Evolutionary conservation across 345 rosid genomes (phyloP).

Genomic region (Corchorus capsularis): DNA sequence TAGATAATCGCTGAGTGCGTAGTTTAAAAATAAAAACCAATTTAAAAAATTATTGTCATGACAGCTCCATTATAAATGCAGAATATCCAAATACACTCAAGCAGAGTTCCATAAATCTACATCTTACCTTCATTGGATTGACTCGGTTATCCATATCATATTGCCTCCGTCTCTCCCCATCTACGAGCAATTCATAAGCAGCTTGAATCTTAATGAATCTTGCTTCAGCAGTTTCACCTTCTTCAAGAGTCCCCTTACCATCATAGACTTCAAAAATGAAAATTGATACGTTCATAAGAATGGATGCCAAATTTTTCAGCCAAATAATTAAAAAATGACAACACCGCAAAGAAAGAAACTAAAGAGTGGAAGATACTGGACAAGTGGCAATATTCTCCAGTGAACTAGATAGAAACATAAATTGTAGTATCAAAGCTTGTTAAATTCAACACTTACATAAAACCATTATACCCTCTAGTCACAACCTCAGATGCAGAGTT

Average conservation of each 20-base stretch:
- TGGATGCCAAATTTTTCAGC: neutral
- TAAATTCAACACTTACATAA: slow-evolving; percentile 5
- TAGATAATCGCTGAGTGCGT: neutral
- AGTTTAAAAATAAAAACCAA: neutral
- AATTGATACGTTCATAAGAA: slow-evolving; percentile 23
- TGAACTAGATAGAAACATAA: neutral
- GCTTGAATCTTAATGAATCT: slow-evolving; percentile 99
- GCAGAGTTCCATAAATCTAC: neutral
- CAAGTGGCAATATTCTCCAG: neutral
- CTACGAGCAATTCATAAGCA: slow-evolving; percentile 92
- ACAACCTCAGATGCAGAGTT: neutral
- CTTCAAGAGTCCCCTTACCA: slow-evolving; percentile 87
- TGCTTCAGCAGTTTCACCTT: slow-evolving; percentile 94
- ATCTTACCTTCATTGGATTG: slow-evolving; percentile 85
- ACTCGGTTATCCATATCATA: slow-evolving; percentile 82
- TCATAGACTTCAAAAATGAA: slow-evolving; percentile 64
- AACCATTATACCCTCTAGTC: neutral
- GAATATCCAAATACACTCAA: neutral
- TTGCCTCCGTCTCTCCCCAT: slow-evolving; percentile 64
- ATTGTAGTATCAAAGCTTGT: neutral
- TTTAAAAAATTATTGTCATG: neutral
- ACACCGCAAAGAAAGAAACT: neutral
- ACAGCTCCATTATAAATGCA: neutral
- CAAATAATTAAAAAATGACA: slow-evolving; percentile 2
- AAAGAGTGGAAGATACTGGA: neutral